A percentile compares a stretch with the other conserved stretches of the same genome.
phyloP scores from a whole-genome alignment of 2,329 filamentous ascomycete species.

The Lasiodiplodia theobromae region DNA sequence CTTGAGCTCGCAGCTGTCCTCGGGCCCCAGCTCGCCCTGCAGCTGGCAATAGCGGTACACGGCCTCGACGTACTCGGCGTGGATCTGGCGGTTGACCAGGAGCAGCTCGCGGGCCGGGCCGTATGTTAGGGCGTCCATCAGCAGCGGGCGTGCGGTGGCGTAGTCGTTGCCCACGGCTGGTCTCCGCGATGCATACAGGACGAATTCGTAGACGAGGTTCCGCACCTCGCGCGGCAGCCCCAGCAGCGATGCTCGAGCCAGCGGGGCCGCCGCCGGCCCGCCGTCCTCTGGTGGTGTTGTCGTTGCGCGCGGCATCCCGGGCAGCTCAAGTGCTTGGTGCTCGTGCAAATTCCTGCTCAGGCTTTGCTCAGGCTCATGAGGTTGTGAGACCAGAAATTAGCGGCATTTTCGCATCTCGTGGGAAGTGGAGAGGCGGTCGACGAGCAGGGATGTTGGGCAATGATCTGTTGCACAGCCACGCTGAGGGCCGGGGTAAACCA shows the following conservation, averaged over 20 bases:
- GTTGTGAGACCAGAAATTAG: slow-evolving; percentile 21
- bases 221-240: slow-evolving; percentile 23
- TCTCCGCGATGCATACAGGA: slow-evolving; percentile 18
- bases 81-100: slow-evolving; percentile 23
- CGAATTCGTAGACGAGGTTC: slow-evolving; percentile 27
- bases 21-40: slow-evolving; percentile 23
- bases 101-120: slow-evolving; percentile 23
- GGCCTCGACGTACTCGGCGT: slow-evolving; percentile 25
- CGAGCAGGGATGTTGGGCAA: slow-evolving; percentile 28
- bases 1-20: slow-evolving; percentile 25
- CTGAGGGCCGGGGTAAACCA: slow-evolving; percentile 26
- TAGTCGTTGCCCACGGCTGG: slow-evolving; percentile 26
- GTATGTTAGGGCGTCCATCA: slow-evolving; percentile 18
- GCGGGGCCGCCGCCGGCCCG: neutral
- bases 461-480: slow-evolving; percentile 29
- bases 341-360: slow-evolving; percentile 9
- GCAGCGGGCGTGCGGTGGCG: slow-evolving; percentile 23
- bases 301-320: slow-evolving; percentile 8
- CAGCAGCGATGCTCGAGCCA: slow-evolving; percentile 20
- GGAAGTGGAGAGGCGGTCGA: slow-evolving; percentile 28
- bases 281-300: neutral
- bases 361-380: slow-evolving; percentile 11
- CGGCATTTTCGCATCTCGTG: slow-evolving; percentile 27
- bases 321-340: neutral
- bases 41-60: slow-evolving; percentile 21